phyloP scores from a whole-genome alignment of 75 land plant species.

The Cunninghamia lanceolata region DNA sequence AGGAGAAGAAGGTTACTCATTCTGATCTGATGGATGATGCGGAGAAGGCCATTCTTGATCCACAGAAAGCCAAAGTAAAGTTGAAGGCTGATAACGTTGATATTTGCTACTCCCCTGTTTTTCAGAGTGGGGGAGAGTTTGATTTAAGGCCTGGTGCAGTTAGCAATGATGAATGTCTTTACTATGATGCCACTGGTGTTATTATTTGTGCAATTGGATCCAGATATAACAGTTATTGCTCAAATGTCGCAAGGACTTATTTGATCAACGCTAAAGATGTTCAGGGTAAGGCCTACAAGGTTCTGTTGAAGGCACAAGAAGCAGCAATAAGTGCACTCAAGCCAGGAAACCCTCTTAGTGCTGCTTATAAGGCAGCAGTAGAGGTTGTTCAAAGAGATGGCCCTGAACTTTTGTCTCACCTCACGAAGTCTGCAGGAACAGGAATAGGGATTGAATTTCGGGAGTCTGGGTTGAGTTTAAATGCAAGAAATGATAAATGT shows the following conservation, averaged over 20 bases:
- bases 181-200: constrained; percentile 87
- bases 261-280: constrained; percentile 69
- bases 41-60: constrained; percentile 81
- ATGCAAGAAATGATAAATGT: constrained; percentile 54
- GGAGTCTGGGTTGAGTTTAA: constrained; percentile 73
- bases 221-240: constrained; percentile 82
- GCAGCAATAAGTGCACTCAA: constrained; percentile 74
- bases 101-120: constrained; percentile 92
- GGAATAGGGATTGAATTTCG: constrained; percentile 96
- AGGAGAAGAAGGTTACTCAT: constrained; percentile 86
- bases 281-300: constrained; percentile 87
- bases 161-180: constrained; percentile 88
- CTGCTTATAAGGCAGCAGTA: constrained; percentile 73
- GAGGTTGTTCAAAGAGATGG: constrained; percentile 66
- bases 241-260: constrained; percentile 79
- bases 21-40: constrained; percentile 88
- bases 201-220: constrained; percentile 90
- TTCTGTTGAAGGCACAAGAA: constrained; percentile 86
- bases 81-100: constrained; percentile 89
- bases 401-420: constrained; percentile 55
- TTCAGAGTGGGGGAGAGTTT: constrained; percentile 91
- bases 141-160: constrained; percentile 91
- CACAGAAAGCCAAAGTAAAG: constrained; percentile 62
- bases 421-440: constrained; percentile 88
- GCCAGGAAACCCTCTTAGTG: constrained; percentile 59